phyloP scores from a whole-genome alignment of 2,329 filamentous ascomycete species.

The Chaetomium globosum region DNA sequence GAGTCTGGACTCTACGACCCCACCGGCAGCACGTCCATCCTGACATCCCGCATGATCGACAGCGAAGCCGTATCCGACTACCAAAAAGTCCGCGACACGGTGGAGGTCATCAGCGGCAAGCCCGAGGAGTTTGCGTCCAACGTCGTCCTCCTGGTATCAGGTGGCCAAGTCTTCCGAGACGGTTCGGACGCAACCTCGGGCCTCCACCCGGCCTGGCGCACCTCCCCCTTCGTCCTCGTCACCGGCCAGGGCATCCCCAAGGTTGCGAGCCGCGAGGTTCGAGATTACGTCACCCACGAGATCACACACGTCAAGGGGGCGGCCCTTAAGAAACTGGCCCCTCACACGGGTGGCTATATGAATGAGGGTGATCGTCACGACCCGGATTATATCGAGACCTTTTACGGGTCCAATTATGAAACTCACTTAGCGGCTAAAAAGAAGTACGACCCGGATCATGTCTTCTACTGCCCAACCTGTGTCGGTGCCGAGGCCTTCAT shows the following conservation, averaged over 20 bases:
- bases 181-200: conserved; percentile 19
- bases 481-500: conserved; percentile 39
- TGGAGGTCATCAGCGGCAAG: conserved; percentile 20
- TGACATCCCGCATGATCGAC: conserved; percentile 23
- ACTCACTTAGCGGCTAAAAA: conserved; percentile 40
- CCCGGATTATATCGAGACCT: conserved; percentile 39
- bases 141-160: conserved; percentile 27
- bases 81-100: conserved; percentile 17
- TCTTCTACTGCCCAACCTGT: conserved; percentile 40
- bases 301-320: conserved; percentile 23
- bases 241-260: conserved; percentile 22
- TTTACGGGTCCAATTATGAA: conserved; percentile 41
- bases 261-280: conserved; percentile 7
- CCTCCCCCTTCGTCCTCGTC: conserved; percentile 21
- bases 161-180: conserved; percentile 26
- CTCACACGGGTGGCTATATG: conserved; percentile 36
- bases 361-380: conserved; percentile 43
- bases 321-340: conserved; percentile 23
- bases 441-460: conserved; percentile 39
- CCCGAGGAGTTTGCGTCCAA: conserved; percentile 25
- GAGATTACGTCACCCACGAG: conserved; percentile 12
- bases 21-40: conserved; percentile 21
- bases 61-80: conserved; percentile 19
- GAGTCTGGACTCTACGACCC: conserved; percentile 28
- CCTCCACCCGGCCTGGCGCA: conserved; percentile 27